Percentiles rank a stretch among this genome's conserved stretches.
Conservation (phyloP, 768 basidiomycete genomes). For the Podaxis sp. region DNA sequence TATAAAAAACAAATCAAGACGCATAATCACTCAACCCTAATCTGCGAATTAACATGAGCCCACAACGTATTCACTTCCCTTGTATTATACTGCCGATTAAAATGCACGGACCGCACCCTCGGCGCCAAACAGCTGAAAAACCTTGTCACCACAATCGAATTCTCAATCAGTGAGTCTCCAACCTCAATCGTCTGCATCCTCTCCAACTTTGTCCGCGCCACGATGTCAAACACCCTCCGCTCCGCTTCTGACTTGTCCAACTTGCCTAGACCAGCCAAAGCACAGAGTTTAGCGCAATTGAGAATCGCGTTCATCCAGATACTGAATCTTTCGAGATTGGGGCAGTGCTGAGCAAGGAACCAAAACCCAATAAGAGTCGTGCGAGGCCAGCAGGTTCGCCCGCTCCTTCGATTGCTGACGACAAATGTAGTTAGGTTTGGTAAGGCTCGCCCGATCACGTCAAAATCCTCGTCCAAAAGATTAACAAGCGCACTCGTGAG, state of each 20-base stretch:
- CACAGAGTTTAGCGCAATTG: background rate
- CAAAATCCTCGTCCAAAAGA: background rate
- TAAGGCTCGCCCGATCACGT: background rate
- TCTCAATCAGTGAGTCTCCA: background rate
- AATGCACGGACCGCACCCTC: background rate
- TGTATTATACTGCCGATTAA: background rate
- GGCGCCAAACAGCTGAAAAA: background rate
- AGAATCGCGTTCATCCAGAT: conserved; percentile 6
- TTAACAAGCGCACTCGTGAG: background rate
- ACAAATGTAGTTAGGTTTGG: background rate
- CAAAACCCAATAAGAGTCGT: background rate
- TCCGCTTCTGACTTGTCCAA: background rate
- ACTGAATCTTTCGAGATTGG: background rate
- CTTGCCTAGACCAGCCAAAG: background rate
- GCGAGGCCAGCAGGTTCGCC: background rate
- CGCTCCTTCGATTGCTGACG: background rate
- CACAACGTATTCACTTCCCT: conserved; percentile 3
- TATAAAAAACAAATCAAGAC: background rate
- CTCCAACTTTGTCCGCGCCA: background rate
- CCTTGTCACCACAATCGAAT: background rate
- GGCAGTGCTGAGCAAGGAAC: background rate
- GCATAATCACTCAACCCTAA: background rate
- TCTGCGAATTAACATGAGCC: conserved; percentile 1
- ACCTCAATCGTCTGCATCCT: background rate
- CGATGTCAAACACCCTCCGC: background rate